Conservation (phyloP, 2,329 filamentous ascomycete genomes). For the Dryadomyces quercus-mongolicae region DNA sequence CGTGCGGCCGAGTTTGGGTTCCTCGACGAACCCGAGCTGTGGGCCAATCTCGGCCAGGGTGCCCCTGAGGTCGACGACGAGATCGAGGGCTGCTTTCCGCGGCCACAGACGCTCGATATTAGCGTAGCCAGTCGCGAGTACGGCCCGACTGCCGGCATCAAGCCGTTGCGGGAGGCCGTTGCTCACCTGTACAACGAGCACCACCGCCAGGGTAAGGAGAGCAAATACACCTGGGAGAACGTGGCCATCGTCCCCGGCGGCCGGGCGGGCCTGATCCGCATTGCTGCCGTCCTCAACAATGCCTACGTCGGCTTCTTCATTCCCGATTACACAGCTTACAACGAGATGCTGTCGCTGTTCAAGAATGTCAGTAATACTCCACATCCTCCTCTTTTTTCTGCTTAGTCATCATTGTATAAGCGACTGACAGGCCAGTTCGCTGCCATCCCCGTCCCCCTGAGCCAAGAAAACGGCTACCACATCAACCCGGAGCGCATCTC, state of each 20-base stretch:
- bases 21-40: slow-evolving; percentile 64
- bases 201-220: slow-evolving; percentile 76
- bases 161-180: slow-evolving; percentile 76
- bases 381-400: not conserved
- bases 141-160: slow-evolving; percentile 88
- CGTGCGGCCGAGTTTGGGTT: slow-evolving; percentile 83
- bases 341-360: slow-evolving; percentile 92
- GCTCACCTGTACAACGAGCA: slow-evolving; percentile 88
- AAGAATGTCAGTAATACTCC: slow-evolving; percentile 68
- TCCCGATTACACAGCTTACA: slow-evolving; percentile 92
- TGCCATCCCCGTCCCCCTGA: slow-evolving; percentile 74
- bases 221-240: slow-evolving; percentile 94
- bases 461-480: slow-evolving; percentile 78
- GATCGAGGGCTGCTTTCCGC: slow-evolving; percentile 77
- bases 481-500: slow-evolving; percentile 90
- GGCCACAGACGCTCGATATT: slow-evolving; percentile 68
- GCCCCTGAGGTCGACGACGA: slow-evolving; percentile 90
- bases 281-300: slow-evolving; percentile 87
- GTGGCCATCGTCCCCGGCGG: slow-evolving; percentile 93
- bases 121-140: slow-evolving; percentile 75
- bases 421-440: slow-evolving; percentile 48
- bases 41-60: slow-evolving; percentile 92
- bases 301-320: slow-evolving; percentile 91
- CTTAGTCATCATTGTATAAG: not conserved
- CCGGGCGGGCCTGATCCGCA: slow-evolving; percentile 82